Conservation (phyloP, 2,329 filamentous ascomycete species). For the Exophiala calicioides region DNA sequence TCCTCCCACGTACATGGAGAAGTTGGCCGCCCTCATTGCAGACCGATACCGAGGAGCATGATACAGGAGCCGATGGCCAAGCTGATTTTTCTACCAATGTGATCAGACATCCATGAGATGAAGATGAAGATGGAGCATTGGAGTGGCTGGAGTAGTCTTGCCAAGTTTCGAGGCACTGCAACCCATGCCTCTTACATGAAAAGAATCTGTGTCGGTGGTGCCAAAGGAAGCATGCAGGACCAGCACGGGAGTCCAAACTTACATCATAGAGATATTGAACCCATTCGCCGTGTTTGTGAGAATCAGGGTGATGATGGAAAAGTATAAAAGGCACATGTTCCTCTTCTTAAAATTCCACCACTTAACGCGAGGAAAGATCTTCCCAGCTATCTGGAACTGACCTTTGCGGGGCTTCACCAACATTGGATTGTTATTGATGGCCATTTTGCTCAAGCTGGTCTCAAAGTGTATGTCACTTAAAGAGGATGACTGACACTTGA, state of each 20-base stretch:
- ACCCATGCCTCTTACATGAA: no score
- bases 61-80: constrained; percentile 22
- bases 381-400: constrained; percentile 34
- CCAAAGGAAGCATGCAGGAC: no score
- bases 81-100: constrained; percentile 25
- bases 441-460: no score
- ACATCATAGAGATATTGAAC: constrained; percentile 55
- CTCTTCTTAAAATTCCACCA: constrained; percentile 36
- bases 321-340: constrained; percentile 36
- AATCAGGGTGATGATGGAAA: constrained; percentile 36
- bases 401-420: constrained; percentile 30
- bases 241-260: no score
- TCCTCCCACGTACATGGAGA: constrained; percentile 35
- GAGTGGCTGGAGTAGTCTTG: constrained; percentile 40
- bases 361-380: constrained; percentile 32
- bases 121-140: constrained; percentile 31
- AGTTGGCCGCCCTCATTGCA: constrained; percentile 33
- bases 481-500: no score
- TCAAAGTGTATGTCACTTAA: no score
- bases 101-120: constrained; percentile 29
- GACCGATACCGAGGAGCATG: constrained; percentile 33
- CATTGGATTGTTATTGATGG: no score
- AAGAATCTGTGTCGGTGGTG: no score
- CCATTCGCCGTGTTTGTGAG: constrained; percentile 40
- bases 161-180: constrained; percentile 49